Base-by-base conservation (phyloP, 345 rosid species). In the Moricandia moricandioides region DNA sequence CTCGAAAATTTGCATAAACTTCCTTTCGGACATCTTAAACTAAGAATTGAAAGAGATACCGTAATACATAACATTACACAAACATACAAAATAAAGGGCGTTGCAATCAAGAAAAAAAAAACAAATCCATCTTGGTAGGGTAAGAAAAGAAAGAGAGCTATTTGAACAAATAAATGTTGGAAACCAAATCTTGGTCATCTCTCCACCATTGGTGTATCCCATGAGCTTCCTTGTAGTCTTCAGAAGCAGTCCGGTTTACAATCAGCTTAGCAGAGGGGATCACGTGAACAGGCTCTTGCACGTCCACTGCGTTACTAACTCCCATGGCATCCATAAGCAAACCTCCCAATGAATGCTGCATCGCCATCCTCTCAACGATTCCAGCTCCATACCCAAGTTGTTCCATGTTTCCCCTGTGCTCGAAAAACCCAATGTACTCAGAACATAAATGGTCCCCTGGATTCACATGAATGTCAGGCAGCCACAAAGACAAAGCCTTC, bases 161-260 rank as follows among this genome's bases (percentile, higher is more conserved):
- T 72, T 78, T 78, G 66, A 65, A 90, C 71, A 52, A 68, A 85
- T 89, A 84, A 75, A 83, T 57, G 65, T 82, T 72, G 63, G 89
- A 83, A 78, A 81, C 78, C 76, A 92, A 73, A 11, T 86, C 62
- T 69, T 84, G 74, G 51, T 92, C 92, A 7, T 85, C 85, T 69
- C 82, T 74, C 98, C 96, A 95, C 99, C 98, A 95, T 62, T 95
- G 99, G 78, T 88, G 97, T 68, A 95, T 81, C 29, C 96, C 96
- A 74, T 95, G 99, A 1, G 98, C 98, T 57, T 83, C 81, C 73
- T 79, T 90, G 62, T 89, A 91, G 81, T 86, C 85, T 17, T 29
- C 62, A 0, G 79, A 55, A 31, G 85, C 86, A 13, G 82, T 78
- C 58, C 70, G 34, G 78, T 90, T 95, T 12, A 86, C 67, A 0